Evolutionary conservation across 768 basidiomycete genomes (phyloP), one percentile per base, ranked within the genome.

Genomic region (Dacryopinax primogenitus): DNA sequence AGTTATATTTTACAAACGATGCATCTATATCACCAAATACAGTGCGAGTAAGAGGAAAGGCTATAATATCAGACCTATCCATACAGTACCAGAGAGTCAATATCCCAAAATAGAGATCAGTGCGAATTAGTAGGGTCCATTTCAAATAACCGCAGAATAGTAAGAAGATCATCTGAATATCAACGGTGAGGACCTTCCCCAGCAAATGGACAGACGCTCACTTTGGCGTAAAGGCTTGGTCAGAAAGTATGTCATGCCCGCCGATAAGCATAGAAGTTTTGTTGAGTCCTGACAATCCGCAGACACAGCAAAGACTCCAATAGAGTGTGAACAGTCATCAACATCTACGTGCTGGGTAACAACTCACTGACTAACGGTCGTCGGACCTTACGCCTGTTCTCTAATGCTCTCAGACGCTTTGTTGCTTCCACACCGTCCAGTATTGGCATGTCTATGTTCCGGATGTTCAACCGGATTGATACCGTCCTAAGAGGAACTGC

Each of bases 251-350:
- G 87, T 86, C 87, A 89, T 89, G 11, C 87, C 87, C 1, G 86
- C 84, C 68, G 84, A 87, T n/a, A 88, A 73, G 69, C 87, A 89
- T 11, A 87, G 78, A 71, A 84, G 81, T 70, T 87, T 87, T 1
- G 87, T 87, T 2, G 85, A 86, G 62, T 86, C 85, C 73, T 88
- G 86, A 68, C 85, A 86, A 72, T 89, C 87, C 1, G 86, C 87
- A 70, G 86, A 86, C 62, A 89, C 74, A 1, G 86, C 87, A 36
- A 87, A 81, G 63, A 89, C 86, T 87, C 66, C 21, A 45, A 62
- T 23, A 34, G 28, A 37, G 64, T 23, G 67, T 11, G 26, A 41
- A 32, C 23, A 37, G 9, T 33, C 33, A 32, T 35, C 1, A 21
- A 18, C 23, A 36, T n/a, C n/a, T n/a, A 35, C 7, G 16, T 35